Percentiles rank a stretch among this genome's conserved stretches.
Conservation (phyloP, 1,284 basidiomycete genomes). For the Testicularia cyperi region DNA sequence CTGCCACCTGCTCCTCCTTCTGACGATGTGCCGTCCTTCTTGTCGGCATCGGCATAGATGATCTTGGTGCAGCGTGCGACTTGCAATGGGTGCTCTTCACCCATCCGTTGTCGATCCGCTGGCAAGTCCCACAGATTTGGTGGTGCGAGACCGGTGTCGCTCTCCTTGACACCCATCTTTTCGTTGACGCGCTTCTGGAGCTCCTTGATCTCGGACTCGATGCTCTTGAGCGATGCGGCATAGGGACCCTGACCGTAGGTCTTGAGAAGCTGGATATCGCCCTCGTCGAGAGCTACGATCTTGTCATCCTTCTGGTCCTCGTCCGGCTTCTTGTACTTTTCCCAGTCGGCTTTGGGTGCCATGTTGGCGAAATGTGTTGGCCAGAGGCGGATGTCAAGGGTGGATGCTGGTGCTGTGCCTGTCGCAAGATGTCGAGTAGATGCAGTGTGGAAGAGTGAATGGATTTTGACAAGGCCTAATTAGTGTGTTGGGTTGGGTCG, state of each 20-base stretch:
- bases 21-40: constrained; percentile 21
- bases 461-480: no score
- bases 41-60: constrained; percentile 68
- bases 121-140: constrained; percentile 88
- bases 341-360: constrained; percentile 59
- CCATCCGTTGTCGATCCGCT: constrained; percentile 72
- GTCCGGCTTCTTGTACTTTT: constrained; percentile 58
- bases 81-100: constrained; percentile 88
- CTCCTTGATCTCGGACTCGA: constrained; percentile 90
- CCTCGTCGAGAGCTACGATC: constrained; percentile 82
- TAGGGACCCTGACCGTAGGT: constrained; percentile 99
- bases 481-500: not conserved
- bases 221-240: constrained; percentile 81
- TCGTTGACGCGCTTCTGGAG: constrained; percentile 96
- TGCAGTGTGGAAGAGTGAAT: no score
- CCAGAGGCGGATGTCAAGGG: no score
- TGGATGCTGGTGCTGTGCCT: not conserved
- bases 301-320: constrained; percentile 52
- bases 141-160: constrained; percentile 92
- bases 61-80: constrained; percentile 99
- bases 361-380: no score
- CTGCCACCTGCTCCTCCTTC: constrained; percentile 22
- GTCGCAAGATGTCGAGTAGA: no score
- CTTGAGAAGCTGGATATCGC: constrained; percentile 98
- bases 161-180: constrained; percentile 96